Evolutionary conservation across 1,139 yeast species (phyloP), one percentile per base, ranked within the genome.

Genomic region (Sugiyamaella sp.): DNA sequence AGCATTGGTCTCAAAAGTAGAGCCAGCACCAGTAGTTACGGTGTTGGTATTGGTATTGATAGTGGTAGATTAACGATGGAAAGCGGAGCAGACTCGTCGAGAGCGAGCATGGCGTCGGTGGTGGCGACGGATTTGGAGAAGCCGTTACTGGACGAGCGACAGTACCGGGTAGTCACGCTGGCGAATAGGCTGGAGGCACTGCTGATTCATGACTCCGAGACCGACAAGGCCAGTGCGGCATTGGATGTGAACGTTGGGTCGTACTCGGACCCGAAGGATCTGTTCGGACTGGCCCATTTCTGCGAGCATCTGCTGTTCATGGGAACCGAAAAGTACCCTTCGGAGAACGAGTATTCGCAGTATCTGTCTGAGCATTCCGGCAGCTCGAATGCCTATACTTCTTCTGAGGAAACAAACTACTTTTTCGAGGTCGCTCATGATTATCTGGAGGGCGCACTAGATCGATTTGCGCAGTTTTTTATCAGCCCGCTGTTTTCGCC

Each of bases 271-370:
- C 89, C 88, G 16, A 76, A 79, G 49, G 75, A 78, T 25, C 70
- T 89, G 27, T 86, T 91, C 1, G 99, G 99, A 1, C 75, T 93
- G 58, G 99, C 99, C 2, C 99, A 93, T 71, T 93, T 93, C 70
- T 90, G 97, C 72, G 99, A 93, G 73, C 99, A 93, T 71, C 76
- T 93, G 61, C 75, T 93, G 57, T 93, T 93, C 69, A 89, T 93
- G 97, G 99, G 99, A n/a, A 91, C 98, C 3, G 77, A 81, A 62
- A 91, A 90, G 71, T 93, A 86, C 65, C 99, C 99, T 0, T 77
- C 80, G 56, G 99, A 93, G 69, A 90, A 89, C 69, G 98, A 89
- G 63, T 93, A 93, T 70, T 78, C 85, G 45, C 81, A 85, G 53
- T 93, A 80, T 68, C 74, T 93, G 57, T 79, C 95, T 4, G 83